These are phyloP conservation scores for Yarrowia sp. DNA, from an alignment of 805 yeast species.

Conservation along the genomic window DNA sequence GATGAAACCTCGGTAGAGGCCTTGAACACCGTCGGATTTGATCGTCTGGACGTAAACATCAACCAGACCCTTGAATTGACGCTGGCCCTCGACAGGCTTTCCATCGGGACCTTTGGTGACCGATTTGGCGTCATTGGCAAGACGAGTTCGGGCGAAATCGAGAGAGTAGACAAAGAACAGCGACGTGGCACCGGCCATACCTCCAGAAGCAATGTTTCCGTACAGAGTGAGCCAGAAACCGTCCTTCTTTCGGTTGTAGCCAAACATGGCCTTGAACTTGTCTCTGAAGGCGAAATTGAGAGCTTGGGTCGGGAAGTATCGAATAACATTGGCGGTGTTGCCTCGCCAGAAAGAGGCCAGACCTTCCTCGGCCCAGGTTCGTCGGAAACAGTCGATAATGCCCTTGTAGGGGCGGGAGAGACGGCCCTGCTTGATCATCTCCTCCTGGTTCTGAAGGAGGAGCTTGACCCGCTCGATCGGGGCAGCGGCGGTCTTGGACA, in stretches of 20 bases:
- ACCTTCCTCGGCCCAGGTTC: constrained; percentile 96
- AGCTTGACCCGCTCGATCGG: constrained; percentile 97
- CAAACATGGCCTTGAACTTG: constrained; percentile 92
- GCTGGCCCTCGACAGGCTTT: constrained; percentile 73
- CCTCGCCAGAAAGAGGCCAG: constrained; percentile 96
- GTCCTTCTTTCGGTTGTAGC: constrained; percentile 94
- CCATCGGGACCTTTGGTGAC: constrained; percentile 71
- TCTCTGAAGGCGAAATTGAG: constrained; percentile 98
- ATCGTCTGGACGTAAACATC: constrained; percentile 96
- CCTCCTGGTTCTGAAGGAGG: constrained; percentile 96
- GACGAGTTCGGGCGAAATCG: constrained; percentile 98
- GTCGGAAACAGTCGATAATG: constrained; percentile 90
- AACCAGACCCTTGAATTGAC: constrained; percentile 96
- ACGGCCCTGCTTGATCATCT: constrained; percentile 98
- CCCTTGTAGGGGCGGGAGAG: constrained; percentile 84
- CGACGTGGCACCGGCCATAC: constrained; percentile 97
- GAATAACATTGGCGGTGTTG: constrained; percentile 97
- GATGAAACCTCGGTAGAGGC: constrained; percentile 99
- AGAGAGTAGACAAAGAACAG: constrained; percentile 92
- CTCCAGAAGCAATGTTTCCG: constrained; percentile 99
- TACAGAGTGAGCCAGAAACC: constrained; percentile 88
- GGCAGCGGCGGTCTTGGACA: constrained; percentile 97
- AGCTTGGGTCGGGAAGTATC: constrained; percentile 99
- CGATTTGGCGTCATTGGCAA: constrained; percentile 76
- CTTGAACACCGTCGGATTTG: constrained; percentile 95